Evolutionary conservation across 2,329 filamentous ascomycete species (phyloP).

Genomic region (Paecilomyces sp.): DNA sequence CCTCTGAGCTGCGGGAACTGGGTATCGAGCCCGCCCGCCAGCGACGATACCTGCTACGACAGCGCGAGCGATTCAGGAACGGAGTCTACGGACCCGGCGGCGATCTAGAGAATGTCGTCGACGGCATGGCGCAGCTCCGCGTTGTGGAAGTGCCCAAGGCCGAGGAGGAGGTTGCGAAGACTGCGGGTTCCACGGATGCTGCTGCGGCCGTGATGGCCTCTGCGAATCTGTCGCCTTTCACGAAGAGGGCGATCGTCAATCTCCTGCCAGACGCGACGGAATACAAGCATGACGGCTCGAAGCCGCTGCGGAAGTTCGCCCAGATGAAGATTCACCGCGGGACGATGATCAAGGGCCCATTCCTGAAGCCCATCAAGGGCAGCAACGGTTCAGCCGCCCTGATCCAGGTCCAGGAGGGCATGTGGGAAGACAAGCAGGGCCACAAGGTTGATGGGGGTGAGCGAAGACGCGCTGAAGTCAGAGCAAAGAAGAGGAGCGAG

Average conservation of each 20-base stretch:
- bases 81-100: conserved; percentile 76
- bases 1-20: conserved; percentile 68
- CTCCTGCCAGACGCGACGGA: conserved; percentile 48
- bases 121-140: conserved; percentile 52
- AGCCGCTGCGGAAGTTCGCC: conserved; percentile 47
- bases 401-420: conserved; percentile 69
- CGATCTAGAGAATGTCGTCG: conserved; percentile 66
- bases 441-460: conserved; percentile 96
- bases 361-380: conserved; percentile 61
- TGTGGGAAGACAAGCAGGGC: conserved; percentile 86
- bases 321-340: conserved; percentile 63
- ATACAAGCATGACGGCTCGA: conserved; percentile 41
- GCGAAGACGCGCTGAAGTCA: conserved; percentile 74
- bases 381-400: conserved; percentile 53
- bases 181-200: conserved; percentile 3
- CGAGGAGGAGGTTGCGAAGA: conserved; percentile 14
- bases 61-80: conserved; percentile 76
- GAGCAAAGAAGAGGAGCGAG: conserved; percentile 74
- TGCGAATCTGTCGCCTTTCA: conserved; percentile 48
- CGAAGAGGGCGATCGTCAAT: conserved; percentile 55
- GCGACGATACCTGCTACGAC: conserved; percentile 76
- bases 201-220: conserved; percentile 34
- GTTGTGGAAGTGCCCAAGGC: conserved; percentile 48
- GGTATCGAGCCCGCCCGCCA: conserved; percentile 80
- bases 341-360: conserved; percentile 66